Evolutionary conservation across 352 stramenopile species (phyloP).

Genomic region (Elongisporangium senticosum): DNA sequence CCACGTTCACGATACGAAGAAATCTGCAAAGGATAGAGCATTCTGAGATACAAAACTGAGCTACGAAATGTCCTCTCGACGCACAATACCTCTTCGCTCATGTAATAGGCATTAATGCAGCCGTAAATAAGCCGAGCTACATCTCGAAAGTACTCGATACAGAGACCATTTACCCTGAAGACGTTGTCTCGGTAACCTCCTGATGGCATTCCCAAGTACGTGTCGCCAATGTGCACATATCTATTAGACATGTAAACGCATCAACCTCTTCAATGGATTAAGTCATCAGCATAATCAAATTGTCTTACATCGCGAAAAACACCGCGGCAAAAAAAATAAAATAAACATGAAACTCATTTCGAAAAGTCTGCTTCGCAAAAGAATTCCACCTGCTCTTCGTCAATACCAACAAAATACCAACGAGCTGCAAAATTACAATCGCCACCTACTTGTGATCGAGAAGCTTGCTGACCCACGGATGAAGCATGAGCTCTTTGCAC

Average conservation of each 20-base stretch:
- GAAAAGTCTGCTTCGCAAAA: slow-evolving; percentile 61
- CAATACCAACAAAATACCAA: neutral
- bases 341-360: slow-evolving; percentile 72
- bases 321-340: slow-evolving; percentile 69
- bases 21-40: slow-evolving; percentile 12
- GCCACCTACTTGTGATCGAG: slow-evolving; percentile 67
- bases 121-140: slow-evolving; percentile 45
- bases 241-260: slow-evolving; percentile 19
- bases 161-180: slow-evolving; percentile 30
- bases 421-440: neutral
- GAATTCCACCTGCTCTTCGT: slow-evolving; percentile 52
- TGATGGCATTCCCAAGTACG: slow-evolving; percentile 60
- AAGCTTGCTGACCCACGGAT: slow-evolving; percentile 70
- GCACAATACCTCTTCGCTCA: slow-evolving; percentile 44
- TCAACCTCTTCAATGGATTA: neutral
- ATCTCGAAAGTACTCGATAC: slow-evolving; percentile 58
- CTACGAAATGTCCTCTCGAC: neutral
- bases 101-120: slow-evolving; percentile 67
- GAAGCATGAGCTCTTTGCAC: slow-evolving; percentile 69
- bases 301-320: slow-evolving; percentile 66
- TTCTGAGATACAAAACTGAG: neutral
- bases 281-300: neutral
- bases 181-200: slow-evolving; percentile 62
- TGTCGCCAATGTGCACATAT: slow-evolving; percentile 70
- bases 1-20: slow-evolving; percentile 43